Conservation (phyloP, 768 basidiomycete species). For the Lactarius indigo region DNA sequence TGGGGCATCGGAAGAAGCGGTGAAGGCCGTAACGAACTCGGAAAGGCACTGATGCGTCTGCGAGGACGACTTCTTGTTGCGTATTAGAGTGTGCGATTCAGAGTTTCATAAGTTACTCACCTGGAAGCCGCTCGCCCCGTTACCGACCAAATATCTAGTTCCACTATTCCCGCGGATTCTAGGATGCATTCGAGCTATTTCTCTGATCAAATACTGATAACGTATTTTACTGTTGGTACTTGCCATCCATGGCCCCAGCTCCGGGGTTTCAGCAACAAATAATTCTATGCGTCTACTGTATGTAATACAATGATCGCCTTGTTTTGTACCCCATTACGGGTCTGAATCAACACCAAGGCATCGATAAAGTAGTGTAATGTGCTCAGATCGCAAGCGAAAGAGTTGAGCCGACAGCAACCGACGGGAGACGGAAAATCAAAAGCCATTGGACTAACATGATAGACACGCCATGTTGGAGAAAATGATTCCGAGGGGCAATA, state of each 20-base stretch:
- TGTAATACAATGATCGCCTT: not conserved
- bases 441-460: not conserved
- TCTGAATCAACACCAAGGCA: not conserved
- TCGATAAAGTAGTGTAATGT: not conserved
- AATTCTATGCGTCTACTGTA: not conserved
- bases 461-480: not conserved
- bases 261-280: not conserved
- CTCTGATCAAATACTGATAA: not conserved
- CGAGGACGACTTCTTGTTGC: slow-evolving; percentile 30
- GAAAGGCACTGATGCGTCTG: slow-evolving; percentile 39
- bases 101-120: not conserved
- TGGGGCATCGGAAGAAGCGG: slow-evolving; percentile 42
- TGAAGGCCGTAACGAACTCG: slow-evolving; percentile 40
- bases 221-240: not conserved
- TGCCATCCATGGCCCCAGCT: not conserved
- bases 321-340: not conserved
- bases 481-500: not conserved
- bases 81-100: not conserved
- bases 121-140: not conserved
- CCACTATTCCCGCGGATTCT: not conserved
- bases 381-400: not conserved
- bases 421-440: not conserved
- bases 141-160: not conserved
- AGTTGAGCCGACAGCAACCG: not conserved
- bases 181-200: not conserved